phyloP scores from a whole-genome alignment of 768 basidiomycete species.

The Termitomyces sp. region DNA sequence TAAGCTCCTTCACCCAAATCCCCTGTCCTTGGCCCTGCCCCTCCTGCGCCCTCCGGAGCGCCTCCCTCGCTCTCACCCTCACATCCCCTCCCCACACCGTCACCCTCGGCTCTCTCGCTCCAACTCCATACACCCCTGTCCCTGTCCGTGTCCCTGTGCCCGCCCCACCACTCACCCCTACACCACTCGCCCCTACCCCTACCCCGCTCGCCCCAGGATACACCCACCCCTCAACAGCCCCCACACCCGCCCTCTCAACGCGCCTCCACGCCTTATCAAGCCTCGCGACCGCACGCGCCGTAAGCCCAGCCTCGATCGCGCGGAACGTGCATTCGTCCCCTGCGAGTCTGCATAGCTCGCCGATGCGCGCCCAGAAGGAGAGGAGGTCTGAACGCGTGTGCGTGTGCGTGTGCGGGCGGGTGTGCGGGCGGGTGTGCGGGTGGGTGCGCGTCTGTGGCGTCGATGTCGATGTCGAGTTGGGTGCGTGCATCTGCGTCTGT shows the following conservation, averaged over 20 bases:
- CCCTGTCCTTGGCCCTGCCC: slow-evolving; percentile 30
- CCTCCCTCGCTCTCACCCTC: slow-evolving; percentile 42
- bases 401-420: slow-evolving; percentile 38
- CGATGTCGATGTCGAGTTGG: too few relatives aligned
- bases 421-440: neutral
- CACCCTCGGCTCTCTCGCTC: slow-evolving; percentile 38
- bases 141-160: too few relatives aligned
- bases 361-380: slow-evolving; percentile 69
- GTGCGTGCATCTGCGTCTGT: too few relatives aligned
- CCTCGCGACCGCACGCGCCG: slow-evolving; percentile 71
- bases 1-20: slow-evolving; percentile 42
- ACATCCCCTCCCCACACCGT: slow-evolving; percentile 74
- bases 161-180: too few relatives aligned
- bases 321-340: slow-evolving; percentile 83
- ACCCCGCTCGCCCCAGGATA: slow-evolving; percentile 28
- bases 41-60: slow-evolving; percentile 45
- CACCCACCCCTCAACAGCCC: slow-evolving; percentile 68
- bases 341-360: slow-evolving; percentile 64
- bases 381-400: slow-evolving; percentile 73
- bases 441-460: too few relatives aligned
- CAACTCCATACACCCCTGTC: too few relatives aligned
- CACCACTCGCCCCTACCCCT: too few relatives aligned
- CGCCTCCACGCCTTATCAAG: slow-evolving; percentile 81
- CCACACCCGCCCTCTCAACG: slow-evolving; percentile 57
- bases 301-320: slow-evolving; percentile 69